Conservation (phyloP, 2,329 filamentous ascomycete species). For the Diaporthe sp. region DNA sequence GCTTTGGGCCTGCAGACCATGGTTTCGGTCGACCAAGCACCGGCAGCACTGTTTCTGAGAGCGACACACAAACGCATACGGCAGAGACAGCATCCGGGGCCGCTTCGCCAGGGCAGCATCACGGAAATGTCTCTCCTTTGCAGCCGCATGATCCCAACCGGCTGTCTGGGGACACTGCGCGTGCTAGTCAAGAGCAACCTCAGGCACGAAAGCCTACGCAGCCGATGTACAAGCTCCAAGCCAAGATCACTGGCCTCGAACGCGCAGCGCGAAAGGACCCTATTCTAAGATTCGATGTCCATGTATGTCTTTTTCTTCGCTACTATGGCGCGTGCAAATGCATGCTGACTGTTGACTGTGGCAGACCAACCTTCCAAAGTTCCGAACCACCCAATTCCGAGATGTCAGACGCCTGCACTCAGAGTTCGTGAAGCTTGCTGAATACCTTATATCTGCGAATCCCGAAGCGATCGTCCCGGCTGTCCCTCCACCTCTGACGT, state of each 20-base stretch:
- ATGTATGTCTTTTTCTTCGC: slow-evolving; percentile 73
- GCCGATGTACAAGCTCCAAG: slow-evolving; percentile 87
- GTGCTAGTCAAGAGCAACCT: slow-evolving; percentile 51
- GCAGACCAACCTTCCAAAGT: slow-evolving; percentile 98
- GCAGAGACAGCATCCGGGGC: slow-evolving; percentile 47
- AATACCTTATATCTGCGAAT: slow-evolving; percentile 97
- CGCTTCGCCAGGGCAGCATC: slow-evolving; percentile 43
- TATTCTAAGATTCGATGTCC: slow-evolving; percentile 93
- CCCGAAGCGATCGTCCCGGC: slow-evolving; percentile 95
- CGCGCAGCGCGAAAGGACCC: slow-evolving; percentile 95
- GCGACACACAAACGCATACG: slow-evolving; percentile 54
- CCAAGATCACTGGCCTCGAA: slow-evolving; percentile 94
- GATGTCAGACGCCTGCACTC: slow-evolving; percentile 96
- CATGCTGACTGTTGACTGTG: slow-evolving; percentile 41
- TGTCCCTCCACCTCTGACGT: slow-evolving; percentile 93
- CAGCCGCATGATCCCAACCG: slow-evolving; percentile 43
- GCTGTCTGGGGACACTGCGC: slow-evolving; percentile 45
- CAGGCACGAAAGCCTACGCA: slow-evolving; percentile 71
- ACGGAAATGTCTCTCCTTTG: slow-evolving; percentile 38
- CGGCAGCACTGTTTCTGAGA: slow-evolving; percentile 60
- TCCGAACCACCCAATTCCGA: slow-evolving; percentile 97
- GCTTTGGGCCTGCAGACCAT: slow-evolving; percentile 53
- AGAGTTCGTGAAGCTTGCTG: slow-evolving; percentile 95
- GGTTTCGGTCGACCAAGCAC: slow-evolving; percentile 62
- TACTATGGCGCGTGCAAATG: neutral